Evolutionary conservation across 768 basidiomycete species (phyloP).

Genomic region (Cubamyces lactineus): DNA sequence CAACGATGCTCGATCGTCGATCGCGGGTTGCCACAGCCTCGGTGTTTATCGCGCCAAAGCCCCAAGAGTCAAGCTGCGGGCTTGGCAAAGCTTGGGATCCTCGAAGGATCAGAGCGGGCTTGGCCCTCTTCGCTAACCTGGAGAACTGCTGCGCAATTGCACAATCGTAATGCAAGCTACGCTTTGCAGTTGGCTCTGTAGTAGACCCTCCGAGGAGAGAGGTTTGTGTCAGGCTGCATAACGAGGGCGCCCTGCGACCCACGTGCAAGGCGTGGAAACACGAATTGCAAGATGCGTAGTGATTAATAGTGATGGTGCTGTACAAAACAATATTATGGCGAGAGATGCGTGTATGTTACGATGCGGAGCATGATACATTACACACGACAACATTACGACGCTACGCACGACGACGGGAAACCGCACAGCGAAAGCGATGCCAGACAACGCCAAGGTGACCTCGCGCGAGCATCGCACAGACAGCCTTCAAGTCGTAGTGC

Average conservation of each 20-base stretch:
- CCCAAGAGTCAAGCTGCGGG: not conserved
- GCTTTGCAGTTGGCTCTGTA: too few species aligned
- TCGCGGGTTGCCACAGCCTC: not conserved
- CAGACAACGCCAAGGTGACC: too few species aligned
- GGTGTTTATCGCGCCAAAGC: not conserved
- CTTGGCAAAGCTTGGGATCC: slow-evolving; percentile 16
- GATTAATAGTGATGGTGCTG: not conserved
- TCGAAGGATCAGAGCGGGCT: slow-evolving; percentile 4
- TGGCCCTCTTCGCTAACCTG: not conserved
- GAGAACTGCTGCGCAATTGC: not conserved
- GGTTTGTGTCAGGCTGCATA: too few species aligned
- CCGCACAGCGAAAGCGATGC: too few species aligned
- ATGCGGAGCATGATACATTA: not conserved
- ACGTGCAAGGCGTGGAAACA: not conserved
- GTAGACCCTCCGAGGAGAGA: too few species aligned
- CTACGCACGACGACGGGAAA: too few species aligned
- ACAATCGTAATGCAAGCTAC: too few species aligned
- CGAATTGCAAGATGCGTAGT: not conserved
- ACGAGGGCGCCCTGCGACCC: not conserved
- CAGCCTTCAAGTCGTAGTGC: not conserved
- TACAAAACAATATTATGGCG: not conserved
- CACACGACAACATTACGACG: too few species aligned
- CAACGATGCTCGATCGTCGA: not conserved
- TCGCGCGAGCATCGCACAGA: not conserved
- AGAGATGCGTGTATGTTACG: not conserved